Evolutionary conservation across 352 stramenopile genomes (phyloP).

Genomic region (Globisporangium perplexum): DNA sequence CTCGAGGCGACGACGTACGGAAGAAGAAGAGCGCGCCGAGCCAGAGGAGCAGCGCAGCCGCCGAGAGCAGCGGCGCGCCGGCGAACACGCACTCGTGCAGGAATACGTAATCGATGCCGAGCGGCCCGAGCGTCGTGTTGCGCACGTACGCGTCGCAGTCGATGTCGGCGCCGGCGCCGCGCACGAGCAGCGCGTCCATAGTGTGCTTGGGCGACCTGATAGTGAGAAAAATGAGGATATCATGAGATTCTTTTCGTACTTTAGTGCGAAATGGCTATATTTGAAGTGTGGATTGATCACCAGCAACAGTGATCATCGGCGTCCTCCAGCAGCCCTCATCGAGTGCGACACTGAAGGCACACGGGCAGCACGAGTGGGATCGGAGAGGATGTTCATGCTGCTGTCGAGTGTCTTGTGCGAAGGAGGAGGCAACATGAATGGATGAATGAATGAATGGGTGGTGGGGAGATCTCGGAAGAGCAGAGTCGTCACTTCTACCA

Average conservation of each 20-base stretch:
- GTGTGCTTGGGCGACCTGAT: background rate
- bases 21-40: conserved; percentile 80
- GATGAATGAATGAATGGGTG: too few species aligned
- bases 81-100: conserved; percentile 68
- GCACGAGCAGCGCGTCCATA: conserved; percentile 3
- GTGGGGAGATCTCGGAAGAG: too few species aligned
- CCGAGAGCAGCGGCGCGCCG: conserved; percentile 42
- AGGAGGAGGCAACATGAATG: too few species aligned
- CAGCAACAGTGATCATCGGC: too few species aligned
- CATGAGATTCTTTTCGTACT: background rate
- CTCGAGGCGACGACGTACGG: conserved; percentile 37
- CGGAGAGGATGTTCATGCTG: too few species aligned
- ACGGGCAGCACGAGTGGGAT: too few species aligned
- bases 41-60: conserved; percentile 52
- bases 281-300: too few species aligned
- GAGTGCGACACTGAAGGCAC: too few species aligned
- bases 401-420: too few species aligned
- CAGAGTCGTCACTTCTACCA: too few species aligned
- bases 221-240: background rate
- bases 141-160: conserved; percentile 8
- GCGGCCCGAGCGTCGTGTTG: conserved; percentile 65
- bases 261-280: background rate
- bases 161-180: background rate
- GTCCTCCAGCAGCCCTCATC: too few species aligned
- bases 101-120: conserved; percentile 77